A percentile compares a stretch with the other conserved stretches of the same genome.
These are phyloP conservation scores for Penstemon newberryi DNA, from an alignment of 257 asterid genomes.

Conservation along the genomic window DNA sequence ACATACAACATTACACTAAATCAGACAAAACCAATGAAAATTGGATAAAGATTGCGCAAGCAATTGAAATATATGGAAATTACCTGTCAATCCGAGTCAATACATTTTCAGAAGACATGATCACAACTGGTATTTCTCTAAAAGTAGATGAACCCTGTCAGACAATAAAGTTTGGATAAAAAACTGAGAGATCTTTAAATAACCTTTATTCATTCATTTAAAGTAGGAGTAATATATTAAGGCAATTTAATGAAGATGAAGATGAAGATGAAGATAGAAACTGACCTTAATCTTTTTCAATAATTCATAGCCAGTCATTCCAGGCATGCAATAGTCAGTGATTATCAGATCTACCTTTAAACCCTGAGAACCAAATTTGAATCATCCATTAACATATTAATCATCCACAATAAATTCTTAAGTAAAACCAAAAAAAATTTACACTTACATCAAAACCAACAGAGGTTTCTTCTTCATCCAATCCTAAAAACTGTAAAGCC, in stretches of 20 bases:
- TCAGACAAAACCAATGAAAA: neutral
- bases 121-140: slow-evolving; percentile 90
- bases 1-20: too few species aligned
- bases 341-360: slow-evolving; percentile 88
- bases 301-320: slow-evolving; percentile 88
- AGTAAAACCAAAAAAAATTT: too few species aligned
- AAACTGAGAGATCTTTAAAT: neutral
- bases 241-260: slow-evolving; percentile 11
- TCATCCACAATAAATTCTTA: too few species aligned
- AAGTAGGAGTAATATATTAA: neutral
- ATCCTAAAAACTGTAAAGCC: slow-evolving; percentile 82
- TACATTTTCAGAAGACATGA: slow-evolving; percentile 92
- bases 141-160: slow-evolving; percentile 82
- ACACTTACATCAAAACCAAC: slow-evolving; percentile 62
- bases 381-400: too few species aligned
- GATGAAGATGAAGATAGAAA: neutral
- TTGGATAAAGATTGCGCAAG: neutral
- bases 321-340: slow-evolving; percentile 97
- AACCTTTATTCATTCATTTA: neutral
- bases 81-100: slow-evolving; percentile 87
- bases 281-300: slow-evolving; percentile 81
- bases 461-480: slow-evolving; percentile 64
- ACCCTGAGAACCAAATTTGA: slow-evolving; percentile 43
- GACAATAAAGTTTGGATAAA: neutral
- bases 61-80: neutral